Base-by-base conservation (phyloP, 768 basidiomycete genomes). In the Serendipita vermifera region DNA sequence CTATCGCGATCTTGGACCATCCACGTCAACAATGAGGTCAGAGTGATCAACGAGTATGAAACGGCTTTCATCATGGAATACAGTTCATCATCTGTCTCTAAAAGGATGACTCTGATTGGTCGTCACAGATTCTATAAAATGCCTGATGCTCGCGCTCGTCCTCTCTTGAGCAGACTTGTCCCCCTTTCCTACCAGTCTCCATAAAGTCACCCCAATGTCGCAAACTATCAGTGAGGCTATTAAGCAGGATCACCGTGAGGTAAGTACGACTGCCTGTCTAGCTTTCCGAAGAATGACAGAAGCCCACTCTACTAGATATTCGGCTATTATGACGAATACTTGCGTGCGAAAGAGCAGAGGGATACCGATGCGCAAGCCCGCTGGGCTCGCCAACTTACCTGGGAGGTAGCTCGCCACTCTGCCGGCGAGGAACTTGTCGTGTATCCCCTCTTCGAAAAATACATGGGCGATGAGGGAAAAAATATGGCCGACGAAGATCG, bases 361-460 rank as follows among this genome's bases (percentile, higher is more conserved):
- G 70, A 81, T 60, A 55, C 64, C 26, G 75, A 77, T 31, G 72
- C 72, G 0, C 76, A 79, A 62, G 67, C 64, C 2, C 73, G 77
- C 5, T 81, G 79, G 79, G 70, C 76, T 0, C 70, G 70, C 40
- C 79, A 80, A 63, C 68, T 82, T 3, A 71, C 68, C 13, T 82
- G 79, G 80, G 79, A 80, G 65, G 69, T 82, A 35, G 80, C 79
- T 1, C 56, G 62, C 0, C 80, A 82, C 58, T 76, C 80, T 3
- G 74, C 77, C 5, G 78, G 75, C 13, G 81, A 82, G 63, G 81
- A 83, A 63, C 73, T 82, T 35, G 70, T 83, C 35, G 75, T 81
- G 0, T 82, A 82, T 61, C 81, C 80, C 13, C 70, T 80, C 39
- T 75, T 81, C 71, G 79, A 81, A 62, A 69, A 73, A 57, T 69